phyloP scores from a whole-genome alignment of 2,329 filamentous ascomycete species.

The Penicillium palitans region DNA sequence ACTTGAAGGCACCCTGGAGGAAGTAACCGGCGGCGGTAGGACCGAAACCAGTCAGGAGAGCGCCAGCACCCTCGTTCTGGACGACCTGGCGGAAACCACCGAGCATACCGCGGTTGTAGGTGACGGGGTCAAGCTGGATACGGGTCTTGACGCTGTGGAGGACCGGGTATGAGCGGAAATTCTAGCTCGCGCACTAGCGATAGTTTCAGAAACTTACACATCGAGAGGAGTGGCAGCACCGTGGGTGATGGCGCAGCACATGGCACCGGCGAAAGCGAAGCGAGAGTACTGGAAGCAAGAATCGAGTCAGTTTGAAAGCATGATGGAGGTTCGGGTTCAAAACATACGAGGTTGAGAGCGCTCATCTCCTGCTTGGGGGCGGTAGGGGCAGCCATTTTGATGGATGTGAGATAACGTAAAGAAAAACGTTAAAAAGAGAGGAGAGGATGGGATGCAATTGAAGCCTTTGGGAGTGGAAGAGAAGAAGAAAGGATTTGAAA shows the following conservation, averaged over 20 bases:
- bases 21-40: constrained; percentile 89
- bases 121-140: constrained; percentile 87
- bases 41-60: constrained; percentile 80
- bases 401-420: constrained; percentile 19
- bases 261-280: constrained; percentile 94
- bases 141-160: constrained; percentile 80
- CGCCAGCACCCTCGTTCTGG: constrained; percentile 78
- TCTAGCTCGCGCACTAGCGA: not conserved
- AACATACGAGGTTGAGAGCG: constrained; percentile 61
- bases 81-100: constrained; percentile 86
- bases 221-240: constrained; percentile 95
- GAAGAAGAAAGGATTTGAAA: constrained; percentile 29
- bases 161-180: not conserved
- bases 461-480: constrained; percentile 18
- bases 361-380: constrained; percentile 57
- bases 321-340: constrained; percentile 50
- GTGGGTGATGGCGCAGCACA: constrained; percentile 98
- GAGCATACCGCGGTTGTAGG: constrained; percentile 85
- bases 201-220: constrained; percentile 71
- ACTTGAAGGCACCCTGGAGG: constrained; percentile 91
- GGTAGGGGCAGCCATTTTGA: constrained; percentile 45
- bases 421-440: constrained; percentile 18
- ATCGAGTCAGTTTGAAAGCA: not conserved
- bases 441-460: constrained; percentile 18
- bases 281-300: constrained; percentile 56